A percentile compares a stretch with the other conserved stretches of the same genome.
Evolutionary conservation across 202 grass and related monocot species (phyloP).

Genomic region (Bolboschoenoplectus hybrid): DNA sequence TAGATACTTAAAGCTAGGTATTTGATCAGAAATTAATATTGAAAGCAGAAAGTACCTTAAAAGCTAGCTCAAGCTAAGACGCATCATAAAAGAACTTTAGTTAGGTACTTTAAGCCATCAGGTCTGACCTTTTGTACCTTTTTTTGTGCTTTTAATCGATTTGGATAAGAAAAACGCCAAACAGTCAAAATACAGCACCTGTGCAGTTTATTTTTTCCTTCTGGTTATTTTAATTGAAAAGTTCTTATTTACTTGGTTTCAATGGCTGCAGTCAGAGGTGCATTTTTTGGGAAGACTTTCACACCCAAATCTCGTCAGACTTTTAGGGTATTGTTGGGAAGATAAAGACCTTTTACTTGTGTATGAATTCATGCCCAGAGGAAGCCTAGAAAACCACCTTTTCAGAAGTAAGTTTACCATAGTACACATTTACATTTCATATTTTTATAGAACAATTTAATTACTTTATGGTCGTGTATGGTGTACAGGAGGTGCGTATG

Average conservation of each 20-base stretch:
- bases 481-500: slow-evolving; percentile 59
- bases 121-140: slow-evolving; percentile 19
- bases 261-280: slow-evolving; percentile 79
- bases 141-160: neutral
- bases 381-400: slow-evolving; percentile 96
- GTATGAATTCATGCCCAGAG: slow-evolving; percentile 88
- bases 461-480: slow-evolving; percentile 2
- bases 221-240: slow-evolving; percentile 29
- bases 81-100: neutral
- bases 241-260: slow-evolving; percentile 16
- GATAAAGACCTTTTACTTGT: slow-evolving; percentile 85
- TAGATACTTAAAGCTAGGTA: neutral
- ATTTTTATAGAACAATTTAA: neutral
- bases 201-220: neutral
- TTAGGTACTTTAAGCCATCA: slow-evolving; percentile 16
- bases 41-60: slow-evolving; percentile 14
- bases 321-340: slow-evolving; percentile 82
- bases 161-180: slow-evolving; percentile 1
- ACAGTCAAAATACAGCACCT: neutral
- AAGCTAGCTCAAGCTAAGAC: neutral
- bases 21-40: slow-evolving; percentile 8
- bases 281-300: slow-evolving; percentile 87
- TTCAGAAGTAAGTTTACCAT: slow-evolving; percentile 77
- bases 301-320: slow-evolving; percentile 85
- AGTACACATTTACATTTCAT: slow-evolving; percentile 3